These are phyloP conservation scores for Chaetomiaceae sp. DNA, from an alignment of 2,329 filamentous ascomycete species.

Conservation along the genomic window DNA sequence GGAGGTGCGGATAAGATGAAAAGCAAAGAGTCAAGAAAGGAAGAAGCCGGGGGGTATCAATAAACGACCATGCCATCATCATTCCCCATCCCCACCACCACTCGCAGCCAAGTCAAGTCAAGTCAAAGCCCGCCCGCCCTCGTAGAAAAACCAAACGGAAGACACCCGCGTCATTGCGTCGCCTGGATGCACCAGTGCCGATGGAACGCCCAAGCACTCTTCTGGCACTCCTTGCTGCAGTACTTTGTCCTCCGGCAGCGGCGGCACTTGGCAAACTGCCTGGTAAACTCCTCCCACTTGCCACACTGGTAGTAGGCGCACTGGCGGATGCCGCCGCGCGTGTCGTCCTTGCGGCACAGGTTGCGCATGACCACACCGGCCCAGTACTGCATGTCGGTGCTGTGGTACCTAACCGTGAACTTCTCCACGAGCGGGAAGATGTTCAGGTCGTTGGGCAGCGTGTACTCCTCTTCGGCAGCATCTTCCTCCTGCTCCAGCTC, in stretches of 20 bases:
- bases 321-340: conserved; percentile 87
- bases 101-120: too few relatives aligned
- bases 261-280: conserved; percentile 96
- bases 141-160: not conserved
- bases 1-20: too few relatives aligned
- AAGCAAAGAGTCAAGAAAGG: conserved; percentile 3
- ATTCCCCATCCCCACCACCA: too few relatives aligned
- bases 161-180: conserved; percentile 39
- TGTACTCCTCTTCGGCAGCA: conserved; percentile 78
- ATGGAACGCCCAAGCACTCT: conserved; percentile 97
- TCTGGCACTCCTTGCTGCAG: conserved; percentile 99
- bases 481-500: conserved; percentile 47
- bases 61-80: conserved; percentile 19
- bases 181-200: conserved; percentile 94
- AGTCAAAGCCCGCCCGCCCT: not conserved
- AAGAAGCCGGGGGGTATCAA: conserved; percentile 30
- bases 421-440: conserved; percentile 98
- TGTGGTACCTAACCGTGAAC: conserved; percentile 93
- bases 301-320: conserved; percentile 98
- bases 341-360: conserved; percentile 95
- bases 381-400: conserved; percentile 99
- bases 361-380: conserved; percentile 98
- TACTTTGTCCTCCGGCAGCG: conserved; percentile 96
- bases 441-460: conserved; percentile 91
- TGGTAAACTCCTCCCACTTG: conserved; percentile 95